These are phyloP conservation scores for Leccinum griseonigrum DNA, from an alignment of 1,284 basidiomycete genomes.

Conservation along the genomic window DNA sequence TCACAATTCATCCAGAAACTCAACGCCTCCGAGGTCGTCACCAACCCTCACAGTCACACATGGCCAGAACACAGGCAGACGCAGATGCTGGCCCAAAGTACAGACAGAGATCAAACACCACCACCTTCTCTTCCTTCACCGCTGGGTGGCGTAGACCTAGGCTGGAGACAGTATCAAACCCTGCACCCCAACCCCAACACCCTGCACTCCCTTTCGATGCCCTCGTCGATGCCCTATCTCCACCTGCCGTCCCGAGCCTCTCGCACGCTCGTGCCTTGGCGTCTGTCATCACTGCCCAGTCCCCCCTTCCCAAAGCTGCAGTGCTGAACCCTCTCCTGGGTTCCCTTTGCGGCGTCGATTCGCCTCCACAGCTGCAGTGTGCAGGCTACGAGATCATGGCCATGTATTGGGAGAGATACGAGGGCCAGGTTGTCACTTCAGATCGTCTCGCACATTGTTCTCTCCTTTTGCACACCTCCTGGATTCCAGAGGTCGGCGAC, in stretches of 20 bases:
- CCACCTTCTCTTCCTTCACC: conserved; percentile 36
- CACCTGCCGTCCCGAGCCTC: conserved; percentile 58
- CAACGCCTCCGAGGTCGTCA: conserved; percentile 9
- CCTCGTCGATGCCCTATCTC: conserved; percentile 50
- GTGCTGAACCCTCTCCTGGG: conserved; percentile 55
- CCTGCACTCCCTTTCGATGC: conserved; percentile 40
- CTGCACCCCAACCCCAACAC: conserved; percentile 18
- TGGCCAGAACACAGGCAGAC: conserved; percentile 38
- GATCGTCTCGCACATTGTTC: conserved; percentile 62
- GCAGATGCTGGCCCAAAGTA: conserved; percentile 33
- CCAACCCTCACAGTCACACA: conserved; percentile 18
- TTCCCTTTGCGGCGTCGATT: conserved; percentile 51
- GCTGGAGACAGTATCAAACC: conserved; percentile 33
- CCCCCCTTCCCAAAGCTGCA: conserved; percentile 48
- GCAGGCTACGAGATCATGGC: conserved; percentile 70
- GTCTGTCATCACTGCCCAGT: conserved; percentile 39
- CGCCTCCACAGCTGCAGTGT: conserved; percentile 55
- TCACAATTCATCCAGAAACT: background rate
- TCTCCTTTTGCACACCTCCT: conserved; percentile 52
- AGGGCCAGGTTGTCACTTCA: conserved; percentile 46
- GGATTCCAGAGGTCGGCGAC: conserved; percentile 68
- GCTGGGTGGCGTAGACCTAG: conserved; percentile 43
- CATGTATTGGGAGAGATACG: conserved; percentile 60
- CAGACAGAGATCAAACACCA: conserved; percentile 46
- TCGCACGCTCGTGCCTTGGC: conserved; percentile 45